Percentiles rank a stretch among this genome's conserved stretches.
These are phyloP conservation scores for Collybiopsis luxurians DNA, from an alignment of 768 basidiomycete species.

Conservation along the genomic window DNA sequence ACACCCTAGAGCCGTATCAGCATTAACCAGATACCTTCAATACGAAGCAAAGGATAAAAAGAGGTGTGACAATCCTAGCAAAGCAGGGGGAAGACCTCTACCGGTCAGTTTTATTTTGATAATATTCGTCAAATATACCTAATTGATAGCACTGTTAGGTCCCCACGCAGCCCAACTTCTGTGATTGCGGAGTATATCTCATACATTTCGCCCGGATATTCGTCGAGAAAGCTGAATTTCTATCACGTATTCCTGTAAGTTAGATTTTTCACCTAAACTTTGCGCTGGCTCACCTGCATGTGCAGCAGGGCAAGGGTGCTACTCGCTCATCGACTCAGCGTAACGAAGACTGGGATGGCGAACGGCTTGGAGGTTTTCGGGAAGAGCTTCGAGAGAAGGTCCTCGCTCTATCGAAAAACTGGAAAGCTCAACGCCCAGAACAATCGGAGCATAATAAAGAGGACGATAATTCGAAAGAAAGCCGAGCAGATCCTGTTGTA, in stretches of 20 bases:
- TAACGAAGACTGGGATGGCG: conserved; percentile 50
- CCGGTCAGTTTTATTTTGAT: conserved; percentile 35
- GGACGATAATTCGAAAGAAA: conserved; percentile 17
- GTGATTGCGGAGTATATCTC: conserved; percentile 92
- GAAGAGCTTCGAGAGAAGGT: conserved; percentile 43
- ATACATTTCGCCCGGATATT: conserved; percentile 84
- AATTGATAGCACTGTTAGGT: conserved; percentile 46
- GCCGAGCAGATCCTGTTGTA: background rate
- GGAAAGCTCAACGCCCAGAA: conserved; percentile 45
- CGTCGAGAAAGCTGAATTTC: conserved; percentile 55
- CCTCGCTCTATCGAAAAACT: conserved; percentile 45
- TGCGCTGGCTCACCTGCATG: background rate
- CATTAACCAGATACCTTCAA: conserved; percentile 64
- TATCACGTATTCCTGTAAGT: conserved; percentile 47
- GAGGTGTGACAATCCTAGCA: conserved; percentile 31
- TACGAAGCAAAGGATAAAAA: conserved; percentile 79
- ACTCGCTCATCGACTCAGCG: conserved; percentile 34
- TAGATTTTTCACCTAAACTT: conserved; percentile 23
- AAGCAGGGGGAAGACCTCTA: conserved; percentile 47
- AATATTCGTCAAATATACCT: background rate
- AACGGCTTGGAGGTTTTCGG: conserved; percentile 44
- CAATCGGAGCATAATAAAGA: conserved; percentile 36
- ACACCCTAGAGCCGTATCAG: conserved; percentile 65
- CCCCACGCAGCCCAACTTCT: conserved; percentile 84
- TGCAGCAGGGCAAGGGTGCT: conserved; percentile 24